Base-by-base conservation (phyloP, 306 rosid genomes). In the Arachis hypogaea region DNA sequence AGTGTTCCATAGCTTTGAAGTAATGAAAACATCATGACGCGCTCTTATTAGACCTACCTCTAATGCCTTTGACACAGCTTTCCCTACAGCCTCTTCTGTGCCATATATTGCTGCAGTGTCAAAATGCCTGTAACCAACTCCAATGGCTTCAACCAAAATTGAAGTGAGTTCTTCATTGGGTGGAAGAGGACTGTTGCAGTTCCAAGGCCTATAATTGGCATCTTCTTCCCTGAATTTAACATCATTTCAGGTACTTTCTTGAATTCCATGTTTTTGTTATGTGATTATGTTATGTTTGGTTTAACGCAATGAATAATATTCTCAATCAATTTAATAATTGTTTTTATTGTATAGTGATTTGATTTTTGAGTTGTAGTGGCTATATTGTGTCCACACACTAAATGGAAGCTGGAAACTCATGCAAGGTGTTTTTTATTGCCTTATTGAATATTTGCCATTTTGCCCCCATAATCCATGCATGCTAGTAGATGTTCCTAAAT, bases 1-100 rank as follows among this genome's bases (percentile, higher is more conserved):
- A 40, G 33, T 38, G 64, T 16, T 7, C 70, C 79, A 81, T 0
- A 83, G 85, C 77, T 86, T 86, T 22, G 88, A 62, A 59, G 83
- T 79, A 6, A 85, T 62, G 44, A 85, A 85, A 11, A 88, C 58
- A 12, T 85, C 79, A 4, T 79, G 72, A 5, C 85, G 51, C 2
- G 54, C 73, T 3, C 81, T 28, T 33, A 88, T 54, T 33, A 83
- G 75, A 7, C 86, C 89, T 22, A 18, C 45, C 54, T 77, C 56
- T 12, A 77, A 11, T 11, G 80, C 80, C 57, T 59, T 18, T 3
- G 45, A 41, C 45, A 68, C 63, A 8, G 80, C 80, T 38, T 68
- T 41, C 54, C 75, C 75, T 3, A 77, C 36, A 47, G 80, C 6
- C 30, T 68, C 46, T 50, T 77, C 80, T 1, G 62, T 59, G 3